Percentiles rank a stretch among this genome's conserved stretches.
Conservation (phyloP, 2,329 filamentous ascomycete species). For the Colletotrichum camelliae region DNA sequence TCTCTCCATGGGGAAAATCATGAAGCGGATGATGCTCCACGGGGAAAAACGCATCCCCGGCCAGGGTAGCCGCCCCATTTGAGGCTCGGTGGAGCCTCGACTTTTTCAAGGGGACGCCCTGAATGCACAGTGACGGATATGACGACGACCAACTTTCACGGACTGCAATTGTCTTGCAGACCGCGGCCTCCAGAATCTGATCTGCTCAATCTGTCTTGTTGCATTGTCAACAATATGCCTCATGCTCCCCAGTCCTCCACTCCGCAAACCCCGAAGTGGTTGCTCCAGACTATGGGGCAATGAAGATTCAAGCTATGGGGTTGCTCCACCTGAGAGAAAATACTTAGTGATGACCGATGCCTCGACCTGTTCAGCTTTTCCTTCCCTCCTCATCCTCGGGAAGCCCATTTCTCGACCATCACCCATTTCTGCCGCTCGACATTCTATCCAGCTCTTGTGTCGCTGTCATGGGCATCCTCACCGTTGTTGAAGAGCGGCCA, state of each 20-base stretch:
- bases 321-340: not conserved
- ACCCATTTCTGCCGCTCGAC: not conserved
- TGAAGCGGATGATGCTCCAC: not conserved
- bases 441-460: not conserved
- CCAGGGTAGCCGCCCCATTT: not conserved
- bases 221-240: not conserved
- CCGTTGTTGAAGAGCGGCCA: slow-evolving; percentile 38
- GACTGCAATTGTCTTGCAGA: not conserved
- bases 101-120: not conserved
- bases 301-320: not conserved
- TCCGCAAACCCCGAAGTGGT: not conserved
- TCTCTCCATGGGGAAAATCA: not conserved
- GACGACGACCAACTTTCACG: not conserved
- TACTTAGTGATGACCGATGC: not conserved
- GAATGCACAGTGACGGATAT: not conserved
- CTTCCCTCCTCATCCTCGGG: not conserved
- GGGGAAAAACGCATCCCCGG: slow-evolving; percentile 8
- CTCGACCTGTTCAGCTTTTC: not conserved
- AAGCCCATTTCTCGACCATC: not conserved
- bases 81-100: not conserved
- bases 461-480: slow-evolving; percentile 32
- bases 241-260: not conserved
- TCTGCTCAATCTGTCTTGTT: not conserved
- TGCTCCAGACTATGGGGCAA: not conserved
- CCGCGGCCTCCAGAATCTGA: not conserved